These are phyloP conservation scores for Artomyces pyxidatus DNA, from an alignment of 768 basidiomycete genomes.

Conservation along the genomic window DNA sequence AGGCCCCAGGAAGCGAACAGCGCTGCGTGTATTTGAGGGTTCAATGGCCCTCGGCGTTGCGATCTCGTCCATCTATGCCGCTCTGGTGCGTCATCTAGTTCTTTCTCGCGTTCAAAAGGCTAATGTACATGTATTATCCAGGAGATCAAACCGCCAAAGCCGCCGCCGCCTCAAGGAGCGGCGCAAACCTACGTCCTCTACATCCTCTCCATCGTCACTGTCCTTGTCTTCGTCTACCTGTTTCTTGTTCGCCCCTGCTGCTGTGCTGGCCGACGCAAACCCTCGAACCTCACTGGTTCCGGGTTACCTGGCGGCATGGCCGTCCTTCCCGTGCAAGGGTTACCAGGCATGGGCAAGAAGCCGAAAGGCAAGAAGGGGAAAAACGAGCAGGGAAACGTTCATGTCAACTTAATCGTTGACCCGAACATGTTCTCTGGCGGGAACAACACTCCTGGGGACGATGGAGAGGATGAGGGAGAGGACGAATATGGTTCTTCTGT, in stretches of 20 bases:
- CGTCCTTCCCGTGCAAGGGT: constrained; percentile 55
- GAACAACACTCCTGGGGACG: constrained; percentile 20
- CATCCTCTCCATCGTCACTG: constrained; percentile 43
- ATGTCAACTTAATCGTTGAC: constrained; percentile 69
- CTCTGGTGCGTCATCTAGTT: constrained; percentile 36
- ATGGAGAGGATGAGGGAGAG: constrained; percentile 27
- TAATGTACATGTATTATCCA: constrained; percentile 19
- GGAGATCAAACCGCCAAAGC: constrained; percentile 45
- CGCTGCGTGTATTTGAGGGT: constrained; percentile 39
- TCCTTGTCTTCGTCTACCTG: constrained; percentile 43
- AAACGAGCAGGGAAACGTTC: constrained; percentile 39
- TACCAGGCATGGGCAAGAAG: constrained; percentile 37
- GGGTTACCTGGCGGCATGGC: constrained; percentile 36
- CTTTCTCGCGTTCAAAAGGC: not conserved
- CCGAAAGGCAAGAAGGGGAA: constrained; percentile 29
- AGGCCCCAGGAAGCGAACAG: constrained; percentile 52
- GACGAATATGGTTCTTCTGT: constrained; percentile 22
- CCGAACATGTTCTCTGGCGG: constrained; percentile 42
- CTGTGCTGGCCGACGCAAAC: constrained; percentile 30
- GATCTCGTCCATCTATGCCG: constrained; percentile 54
- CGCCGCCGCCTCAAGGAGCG: constrained; percentile 48
- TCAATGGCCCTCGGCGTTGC: constrained; percentile 43
- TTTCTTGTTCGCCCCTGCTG: constrained; percentile 56
- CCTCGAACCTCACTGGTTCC: constrained; percentile 14
- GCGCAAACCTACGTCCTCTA: constrained; percentile 51